Conservation (phyloP, 2,329 filamentous ascomycete genomes). For the Penicillium glabrum region DNA sequence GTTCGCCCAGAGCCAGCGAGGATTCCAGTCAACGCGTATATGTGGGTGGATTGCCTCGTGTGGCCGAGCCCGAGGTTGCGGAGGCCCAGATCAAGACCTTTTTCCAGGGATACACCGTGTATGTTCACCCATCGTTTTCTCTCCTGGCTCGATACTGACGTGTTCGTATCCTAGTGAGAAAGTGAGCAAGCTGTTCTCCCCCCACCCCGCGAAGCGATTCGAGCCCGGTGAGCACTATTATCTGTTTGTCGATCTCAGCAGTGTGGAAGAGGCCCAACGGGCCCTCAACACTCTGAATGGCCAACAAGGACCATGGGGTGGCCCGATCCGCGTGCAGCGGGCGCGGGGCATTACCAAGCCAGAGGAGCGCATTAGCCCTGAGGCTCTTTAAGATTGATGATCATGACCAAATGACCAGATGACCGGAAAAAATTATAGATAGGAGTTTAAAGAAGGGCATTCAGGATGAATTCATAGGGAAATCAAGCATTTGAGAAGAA, state of each 20-base stretch:
- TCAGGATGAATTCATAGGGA: not conserved
- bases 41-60: conserved; percentile 48
- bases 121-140: conserved; percentile 13
- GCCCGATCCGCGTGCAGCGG: conserved; percentile 38
- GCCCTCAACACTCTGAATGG: conserved; percentile 51
- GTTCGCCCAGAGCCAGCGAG: conserved; percentile 33
- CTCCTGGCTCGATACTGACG: not conserved
- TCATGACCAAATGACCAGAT: not conserved
- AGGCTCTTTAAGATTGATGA: not conserved
- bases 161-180: conserved; percentile 34
- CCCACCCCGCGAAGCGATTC: conserved; percentile 55
- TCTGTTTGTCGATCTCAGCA: conserved; percentile 65
- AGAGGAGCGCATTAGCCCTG: not conserved
- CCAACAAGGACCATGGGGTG: conserved; percentile 41
- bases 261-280: conserved; percentile 53
- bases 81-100: conserved; percentile 42
- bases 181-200: conserved; percentile 58
- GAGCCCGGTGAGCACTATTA: conserved; percentile 60
- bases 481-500: not conserved
- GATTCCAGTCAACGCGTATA: conserved; percentile 47
- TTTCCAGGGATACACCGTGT: conserved; percentile 48
- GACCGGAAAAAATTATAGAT: not conserved
- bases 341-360: conserved; percentile 32
- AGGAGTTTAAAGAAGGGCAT: not conserved
- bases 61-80: conserved; percentile 43